Percentiles rank a stretch among this genome's conserved stretches.
Evolutionary conservation across 768 basidiomycete species (phyloP).

Genomic region (Lentinula sp.): DNA sequence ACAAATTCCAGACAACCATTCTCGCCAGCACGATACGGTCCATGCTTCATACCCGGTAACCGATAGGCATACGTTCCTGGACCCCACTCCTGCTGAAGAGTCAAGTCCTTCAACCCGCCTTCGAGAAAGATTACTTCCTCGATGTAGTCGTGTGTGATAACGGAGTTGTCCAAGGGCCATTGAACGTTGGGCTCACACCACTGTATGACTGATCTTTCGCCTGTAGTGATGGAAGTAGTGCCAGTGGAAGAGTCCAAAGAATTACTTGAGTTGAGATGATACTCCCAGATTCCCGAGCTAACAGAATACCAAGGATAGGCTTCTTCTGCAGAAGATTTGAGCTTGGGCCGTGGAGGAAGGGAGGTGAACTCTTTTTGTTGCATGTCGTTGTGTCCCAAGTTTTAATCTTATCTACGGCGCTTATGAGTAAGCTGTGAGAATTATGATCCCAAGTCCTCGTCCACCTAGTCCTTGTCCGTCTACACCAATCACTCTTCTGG

Average conservation of each 20-base stretch:
- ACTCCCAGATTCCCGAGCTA: neutral
- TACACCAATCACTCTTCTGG: neutral
- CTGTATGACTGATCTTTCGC: neutral
- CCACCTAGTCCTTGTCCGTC: neutral
- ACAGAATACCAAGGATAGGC: neutral
- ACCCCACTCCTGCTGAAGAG: neutral
- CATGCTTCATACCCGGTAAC: neutral
- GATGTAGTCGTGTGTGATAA: neutral
- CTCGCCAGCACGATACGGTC: neutral
- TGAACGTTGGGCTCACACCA: neutral
- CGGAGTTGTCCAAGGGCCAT: neutral
- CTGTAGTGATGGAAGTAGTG: neutral
- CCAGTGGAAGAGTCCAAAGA: neutral
- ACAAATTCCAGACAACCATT: neutral
- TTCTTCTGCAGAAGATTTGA: neutral
- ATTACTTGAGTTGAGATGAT: neutral
- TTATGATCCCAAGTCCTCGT: neutral
- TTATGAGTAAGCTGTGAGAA: neutral
- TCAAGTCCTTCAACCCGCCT: neutral
- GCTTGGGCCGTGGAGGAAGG: neutral
- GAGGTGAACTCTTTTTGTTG: neutral
- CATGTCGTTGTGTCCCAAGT: neutral
- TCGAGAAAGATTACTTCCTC: neutral
- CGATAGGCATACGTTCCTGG: conserved; percentile 1
- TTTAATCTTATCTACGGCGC: neutral